These are phyloP conservation scores for Ettlia oleoabundans DNA, from an alignment of 139 green algal species.

Conservation along the genomic window DNA sequence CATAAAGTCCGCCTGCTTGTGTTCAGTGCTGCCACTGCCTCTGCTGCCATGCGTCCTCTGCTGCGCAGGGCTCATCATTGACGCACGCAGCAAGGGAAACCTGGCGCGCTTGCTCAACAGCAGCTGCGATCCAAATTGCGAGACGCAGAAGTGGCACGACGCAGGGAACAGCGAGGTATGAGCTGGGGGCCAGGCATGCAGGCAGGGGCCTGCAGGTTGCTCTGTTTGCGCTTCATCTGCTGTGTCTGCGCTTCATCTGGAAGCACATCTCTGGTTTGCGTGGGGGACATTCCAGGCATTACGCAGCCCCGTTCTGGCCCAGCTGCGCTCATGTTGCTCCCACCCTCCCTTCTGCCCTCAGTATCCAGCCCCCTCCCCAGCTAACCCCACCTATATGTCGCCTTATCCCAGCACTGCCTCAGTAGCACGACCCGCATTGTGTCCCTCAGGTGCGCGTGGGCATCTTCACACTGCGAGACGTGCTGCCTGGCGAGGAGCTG, in stretches of 20 bases:
- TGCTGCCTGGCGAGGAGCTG: slow-evolving; percentile 79
- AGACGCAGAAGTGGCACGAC: slow-evolving; percentile 88
- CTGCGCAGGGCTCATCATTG: slow-evolving; percentile 73
- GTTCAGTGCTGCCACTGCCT: not conserved
- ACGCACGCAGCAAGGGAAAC: slow-evolving; percentile 81
- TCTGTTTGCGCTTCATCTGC: no score
- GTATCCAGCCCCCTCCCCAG: not conserved
- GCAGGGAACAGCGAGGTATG: slow-evolving; percentile 56
- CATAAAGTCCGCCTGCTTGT: no score
- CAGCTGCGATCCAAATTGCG: slow-evolving; percentile 89
- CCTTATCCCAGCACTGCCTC: not conserved
- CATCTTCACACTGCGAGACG: slow-evolving; percentile 60
- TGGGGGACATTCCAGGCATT: no score
- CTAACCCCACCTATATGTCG: not conserved
- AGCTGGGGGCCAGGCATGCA: not conserved
- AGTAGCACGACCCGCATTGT: not conserved
- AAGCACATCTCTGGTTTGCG: no score
- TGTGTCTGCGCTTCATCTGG: no score
- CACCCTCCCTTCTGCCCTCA: not conserved
- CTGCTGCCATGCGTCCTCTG: not conserved
- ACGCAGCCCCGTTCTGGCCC: no score
- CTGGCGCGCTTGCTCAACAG: slow-evolving; percentile 84
- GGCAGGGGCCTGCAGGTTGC: no score
- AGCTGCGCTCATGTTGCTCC: not conserved
- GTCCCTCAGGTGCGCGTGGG: slow-evolving; percentile 51